Base-by-base conservation (phyloP, 106 monocot species). In the Allium fistulosum region DNA sequence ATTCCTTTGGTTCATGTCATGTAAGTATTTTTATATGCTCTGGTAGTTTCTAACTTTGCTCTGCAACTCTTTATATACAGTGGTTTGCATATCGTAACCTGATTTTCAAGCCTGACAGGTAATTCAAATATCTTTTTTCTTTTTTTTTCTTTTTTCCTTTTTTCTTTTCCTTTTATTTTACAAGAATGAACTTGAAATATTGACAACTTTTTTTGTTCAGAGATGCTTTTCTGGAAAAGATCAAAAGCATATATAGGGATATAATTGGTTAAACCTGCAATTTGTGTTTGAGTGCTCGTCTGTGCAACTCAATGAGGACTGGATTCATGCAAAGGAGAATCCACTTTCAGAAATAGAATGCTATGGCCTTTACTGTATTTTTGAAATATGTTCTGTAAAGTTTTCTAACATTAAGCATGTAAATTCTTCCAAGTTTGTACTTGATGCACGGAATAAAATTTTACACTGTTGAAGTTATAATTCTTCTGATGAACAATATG, bases 61-160 rank as follows among this genome's bases (percentile, higher is more conserved):
- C 48, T 46, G 18, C 59, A 15, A 13, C 62, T 4, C 14, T 56
- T 1, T 79, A 47, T 57, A 18, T 82, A 68, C 86, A 90, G 90
- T 90, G 90, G 90, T 90, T 90, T 79, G 83, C 83, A 61, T 90
- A 90, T 61, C 66, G 67, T 50, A 86, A 90, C 71, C 71, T 90
- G 51, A n/a, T 86, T 67, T 77, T 68, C 81, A 79, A 81, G 66
- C 78, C 86, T 69, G 85, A 90, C 67, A 90, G 90, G 90, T 90
- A 76, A 10, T 7, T 7, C 58, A 45, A 55, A 0, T 8, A 15
- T 15, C 7, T 12, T 55, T 55, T 15, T 12, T 8, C 53, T 55
- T 55, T 55, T 15, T 5, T 15, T 75, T n/a, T n/a, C n/a, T 12
- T 55, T 55, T 55, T 12, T 53, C 0, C 0, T 0, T 53, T 53